phyloP scores from a whole-genome alignment of 768 basidiomycete species.

The Suillus americanus region DNA sequence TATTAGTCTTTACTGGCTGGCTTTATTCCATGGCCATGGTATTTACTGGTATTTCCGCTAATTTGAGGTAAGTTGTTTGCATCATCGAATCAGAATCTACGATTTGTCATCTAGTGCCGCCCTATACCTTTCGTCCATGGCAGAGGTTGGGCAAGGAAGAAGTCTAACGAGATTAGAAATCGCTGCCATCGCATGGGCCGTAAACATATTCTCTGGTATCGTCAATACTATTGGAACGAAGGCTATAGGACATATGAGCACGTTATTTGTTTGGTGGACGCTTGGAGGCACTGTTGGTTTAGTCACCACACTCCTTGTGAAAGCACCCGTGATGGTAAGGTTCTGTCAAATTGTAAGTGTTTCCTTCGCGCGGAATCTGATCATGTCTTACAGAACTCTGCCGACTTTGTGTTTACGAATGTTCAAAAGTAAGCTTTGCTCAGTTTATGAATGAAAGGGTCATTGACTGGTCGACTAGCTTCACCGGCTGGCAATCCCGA shows the following conservation, averaged over 20 bases:
- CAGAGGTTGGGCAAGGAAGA: constrained; percentile 46
- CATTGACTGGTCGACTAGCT: constrained; percentile 30
- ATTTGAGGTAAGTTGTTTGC: constrained; percentile 40
- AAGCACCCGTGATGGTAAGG: constrained; percentile 50
- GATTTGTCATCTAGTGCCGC: constrained; percentile 38
- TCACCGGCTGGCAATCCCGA: constrained; percentile 52
- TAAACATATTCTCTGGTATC: constrained; percentile 54
- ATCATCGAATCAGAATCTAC: not conserved
- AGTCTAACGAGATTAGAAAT: constrained; percentile 49
- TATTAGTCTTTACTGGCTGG: constrained; percentile 49
- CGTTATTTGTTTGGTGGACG: constrained; percentile 62
- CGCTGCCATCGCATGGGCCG: constrained; percentile 54
- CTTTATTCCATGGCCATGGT: constrained; percentile 61
- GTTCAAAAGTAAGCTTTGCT: constrained; percentile 45
- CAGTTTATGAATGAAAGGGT: not conserved
- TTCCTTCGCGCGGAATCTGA: constrained; percentile 2
- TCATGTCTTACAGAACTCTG: constrained; percentile 42
- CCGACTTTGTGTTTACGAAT: constrained; percentile 54
- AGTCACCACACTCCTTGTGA: constrained; percentile 56
- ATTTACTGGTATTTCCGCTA: constrained; percentile 59
- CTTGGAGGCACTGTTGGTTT: constrained; percentile 56
- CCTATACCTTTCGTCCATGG: constrained; percentile 53
- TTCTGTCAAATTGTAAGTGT: not conserved
- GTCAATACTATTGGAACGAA: constrained; percentile 58
- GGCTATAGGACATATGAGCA: constrained; percentile 54